Conservation (phyloP, 768 basidiomycete species). For the Amanita rimosa region DNA sequence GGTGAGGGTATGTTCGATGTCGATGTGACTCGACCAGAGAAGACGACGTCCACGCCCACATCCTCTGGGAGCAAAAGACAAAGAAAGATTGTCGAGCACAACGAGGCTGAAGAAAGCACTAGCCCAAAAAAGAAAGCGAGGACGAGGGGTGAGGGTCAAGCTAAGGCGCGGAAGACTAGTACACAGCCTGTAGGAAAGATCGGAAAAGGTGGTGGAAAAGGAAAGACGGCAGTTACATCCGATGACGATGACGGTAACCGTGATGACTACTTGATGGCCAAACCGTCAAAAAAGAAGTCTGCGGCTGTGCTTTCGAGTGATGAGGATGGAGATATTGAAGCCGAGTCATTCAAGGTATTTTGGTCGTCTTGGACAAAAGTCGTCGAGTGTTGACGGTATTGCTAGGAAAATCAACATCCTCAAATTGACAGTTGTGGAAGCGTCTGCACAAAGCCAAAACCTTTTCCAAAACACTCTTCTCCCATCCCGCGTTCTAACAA, state of each 20-base stretch:
- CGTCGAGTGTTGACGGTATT: background rate
- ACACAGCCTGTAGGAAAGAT: slow-evolving; percentile 4
- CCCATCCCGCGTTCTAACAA: slow-evolving; percentile 5
- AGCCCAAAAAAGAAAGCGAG: slow-evolving; percentile 10
- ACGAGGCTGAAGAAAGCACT: background rate
- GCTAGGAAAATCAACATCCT: slow-evolving; percentile 4
- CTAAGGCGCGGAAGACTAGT: background rate
- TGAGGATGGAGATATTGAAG: slow-evolving; percentile 5
- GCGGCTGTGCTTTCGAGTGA: background rate
- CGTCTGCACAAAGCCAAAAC: background rate
- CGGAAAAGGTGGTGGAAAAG: slow-evolving; percentile 16
- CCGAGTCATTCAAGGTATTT: slow-evolving; percentile 2
- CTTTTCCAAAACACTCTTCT: slow-evolving; percentile 1
- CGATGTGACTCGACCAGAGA: background rate
- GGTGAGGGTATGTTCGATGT: slow-evolving; percentile 8
- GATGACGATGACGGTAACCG: slow-evolving; percentile 19
- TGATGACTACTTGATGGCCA: background rate
- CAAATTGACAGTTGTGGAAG: background rate
- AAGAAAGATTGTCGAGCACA: slow-evolving; percentile 14
- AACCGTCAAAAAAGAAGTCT: background rate
- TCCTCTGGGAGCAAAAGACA: slow-evolving; percentile 11
- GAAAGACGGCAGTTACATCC: slow-evolving; percentile 17
- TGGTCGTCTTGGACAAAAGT: background rate
- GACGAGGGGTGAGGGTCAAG: slow-evolving; percentile 5
- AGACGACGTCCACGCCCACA: background rate